Percentiles rank a stretch among this genome's conserved stretches.
These are phyloP conservation scores for Clonostachys solani DNA, from an alignment of 2,329 filamentous ascomycete species.

Conservation along the genomic window DNA sequence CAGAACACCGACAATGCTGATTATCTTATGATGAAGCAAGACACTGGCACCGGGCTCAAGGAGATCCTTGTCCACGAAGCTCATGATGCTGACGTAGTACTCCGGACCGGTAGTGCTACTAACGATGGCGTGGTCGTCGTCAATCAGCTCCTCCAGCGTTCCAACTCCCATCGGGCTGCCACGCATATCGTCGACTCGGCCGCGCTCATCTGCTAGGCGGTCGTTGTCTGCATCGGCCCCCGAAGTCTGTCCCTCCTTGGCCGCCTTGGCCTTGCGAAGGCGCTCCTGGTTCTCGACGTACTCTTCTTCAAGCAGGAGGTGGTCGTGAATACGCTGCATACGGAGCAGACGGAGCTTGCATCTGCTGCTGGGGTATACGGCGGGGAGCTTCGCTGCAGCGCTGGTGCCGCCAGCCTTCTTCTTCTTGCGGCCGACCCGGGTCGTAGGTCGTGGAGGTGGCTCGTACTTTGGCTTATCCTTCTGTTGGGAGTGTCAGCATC, in stretches of 20 bases:
- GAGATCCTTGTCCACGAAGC: constrained; percentile 98
- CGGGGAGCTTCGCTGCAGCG: constrained; percentile 90
- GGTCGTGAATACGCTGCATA: constrained; percentile 98
- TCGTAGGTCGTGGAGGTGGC: constrained; percentile 93
- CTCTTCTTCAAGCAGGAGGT: constrained; percentile 93
- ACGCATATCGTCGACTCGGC: constrained; percentile 95
- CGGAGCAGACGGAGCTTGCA: constrained; percentile 96
- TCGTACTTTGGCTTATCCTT: constrained; percentile 99
- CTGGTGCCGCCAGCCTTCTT: constrained; percentile 91
- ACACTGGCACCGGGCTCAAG: constrained; percentile 95
- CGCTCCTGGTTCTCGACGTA: constrained; percentile 99
- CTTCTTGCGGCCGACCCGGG: constrained; percentile 97
- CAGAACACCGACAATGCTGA: constrained; percentile 94
- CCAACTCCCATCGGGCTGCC: constrained; percentile 98
- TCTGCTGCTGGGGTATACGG: constrained; percentile 90
- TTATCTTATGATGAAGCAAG: constrained; percentile 93
- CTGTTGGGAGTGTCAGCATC: constrained; percentile 36
- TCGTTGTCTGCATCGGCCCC: constrained; percentile 70
- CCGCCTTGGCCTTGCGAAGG: constrained; percentile 84
- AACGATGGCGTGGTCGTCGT: constrained; percentile 98
- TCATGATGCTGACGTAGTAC: constrained; percentile 99
- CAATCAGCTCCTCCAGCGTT: constrained; percentile 96
- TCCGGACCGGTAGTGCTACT: constrained; percentile 96
- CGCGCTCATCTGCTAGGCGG: constrained; percentile 88
- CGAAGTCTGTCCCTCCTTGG: constrained; percentile 59